Percentiles rank a stretch among this genome's conserved stretches.
Conservation (phyloP, 164 flowering plant genomes). For the Taxillus chinensis region DNA sequence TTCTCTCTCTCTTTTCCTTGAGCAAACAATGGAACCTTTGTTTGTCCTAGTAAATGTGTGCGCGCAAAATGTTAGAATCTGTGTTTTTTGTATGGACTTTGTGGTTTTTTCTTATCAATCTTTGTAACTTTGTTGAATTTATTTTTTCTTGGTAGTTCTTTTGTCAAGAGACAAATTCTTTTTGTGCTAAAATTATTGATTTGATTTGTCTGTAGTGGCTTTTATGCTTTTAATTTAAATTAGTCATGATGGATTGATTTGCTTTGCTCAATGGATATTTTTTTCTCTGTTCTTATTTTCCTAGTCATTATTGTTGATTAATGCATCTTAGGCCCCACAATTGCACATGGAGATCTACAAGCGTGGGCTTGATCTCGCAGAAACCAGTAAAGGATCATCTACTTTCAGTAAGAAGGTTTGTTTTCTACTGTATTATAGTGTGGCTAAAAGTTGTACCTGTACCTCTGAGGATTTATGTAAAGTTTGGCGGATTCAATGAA, state of each 20-base stretch:
- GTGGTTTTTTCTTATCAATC: no score
- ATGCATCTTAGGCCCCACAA: constrained; percentile 18
- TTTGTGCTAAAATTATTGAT: neutral
- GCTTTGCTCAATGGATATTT: neutral
- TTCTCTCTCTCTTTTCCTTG: no score
- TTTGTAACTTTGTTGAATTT: no score
- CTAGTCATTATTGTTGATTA: neutral
- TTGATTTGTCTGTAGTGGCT: neutral
- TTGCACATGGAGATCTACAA: constrained; percentile 27
- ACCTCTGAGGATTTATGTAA: no score
- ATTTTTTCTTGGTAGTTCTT: no score
- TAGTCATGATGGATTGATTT: neutral
- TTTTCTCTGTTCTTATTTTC: neutral
- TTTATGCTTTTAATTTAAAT: neutral
- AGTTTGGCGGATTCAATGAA: no score
- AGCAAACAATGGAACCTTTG: no score
- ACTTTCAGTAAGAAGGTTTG: constrained; percentile 20
- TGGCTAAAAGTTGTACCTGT: no score
- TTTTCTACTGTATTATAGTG: neutral
- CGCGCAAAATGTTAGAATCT: no score
- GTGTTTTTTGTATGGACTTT: no score
- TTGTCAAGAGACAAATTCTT: no score
- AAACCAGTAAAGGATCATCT: constrained; percentile 15
- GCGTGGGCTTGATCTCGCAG: constrained; percentile 14
- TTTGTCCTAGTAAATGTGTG: no score